A percentile compares a stretch with the other conserved stretches of the same genome.
phyloP scores from a whole-genome alignment of 106 monocot species.

The Apostasia shenzhenica region DNA sequence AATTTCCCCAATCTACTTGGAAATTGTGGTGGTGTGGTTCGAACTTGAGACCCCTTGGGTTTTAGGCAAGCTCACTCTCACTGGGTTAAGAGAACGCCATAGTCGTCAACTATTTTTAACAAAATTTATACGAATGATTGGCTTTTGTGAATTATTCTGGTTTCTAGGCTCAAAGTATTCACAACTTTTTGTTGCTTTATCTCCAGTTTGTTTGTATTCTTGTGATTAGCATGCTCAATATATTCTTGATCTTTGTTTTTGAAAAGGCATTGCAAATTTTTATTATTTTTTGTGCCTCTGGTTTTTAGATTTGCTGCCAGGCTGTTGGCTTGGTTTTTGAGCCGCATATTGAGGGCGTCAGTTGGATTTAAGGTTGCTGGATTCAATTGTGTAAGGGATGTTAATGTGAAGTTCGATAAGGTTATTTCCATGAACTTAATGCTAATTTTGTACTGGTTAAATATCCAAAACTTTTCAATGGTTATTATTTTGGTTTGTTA shows the following conservation, averaged over 20 bases:
- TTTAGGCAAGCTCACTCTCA: too few relatives aligned
- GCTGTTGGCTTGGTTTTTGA: constrained; percentile 69
- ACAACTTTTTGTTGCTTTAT: background rate
- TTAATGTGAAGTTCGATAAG: constrained; percentile 58
- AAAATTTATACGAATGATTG: too few relatives aligned
- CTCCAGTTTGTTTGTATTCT: background rate
- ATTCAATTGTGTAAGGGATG: constrained; percentile 66
- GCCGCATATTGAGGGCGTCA: constrained; percentile 43
- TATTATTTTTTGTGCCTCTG: background rate
- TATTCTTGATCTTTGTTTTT: background rate
- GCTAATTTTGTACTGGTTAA: background rate
- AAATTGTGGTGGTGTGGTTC: too few relatives aligned
- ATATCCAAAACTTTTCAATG: background rate
- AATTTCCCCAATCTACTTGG: too few relatives aligned
- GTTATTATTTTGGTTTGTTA: background rate
- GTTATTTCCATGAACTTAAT: constrained; percentile 19
- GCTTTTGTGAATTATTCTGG: too few relatives aligned
- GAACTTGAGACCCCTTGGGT: too few relatives aligned
- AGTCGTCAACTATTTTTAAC: too few relatives aligned
- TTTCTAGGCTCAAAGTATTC: too few relatives aligned
- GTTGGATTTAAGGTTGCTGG: constrained; percentile 72
- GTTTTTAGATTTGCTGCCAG: constrained; percentile 53
- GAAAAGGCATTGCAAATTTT: too few relatives aligned
- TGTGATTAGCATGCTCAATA: constrained; percentile 1
- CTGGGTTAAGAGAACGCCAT: too few relatives aligned